Percentiles rank a stretch among this genome's conserved stretches.
These are phyloP conservation scores for Lojkania enalia DNA, from an alignment of 2,329 filamentous ascomycete species.

Conservation along the genomic window DNA sequence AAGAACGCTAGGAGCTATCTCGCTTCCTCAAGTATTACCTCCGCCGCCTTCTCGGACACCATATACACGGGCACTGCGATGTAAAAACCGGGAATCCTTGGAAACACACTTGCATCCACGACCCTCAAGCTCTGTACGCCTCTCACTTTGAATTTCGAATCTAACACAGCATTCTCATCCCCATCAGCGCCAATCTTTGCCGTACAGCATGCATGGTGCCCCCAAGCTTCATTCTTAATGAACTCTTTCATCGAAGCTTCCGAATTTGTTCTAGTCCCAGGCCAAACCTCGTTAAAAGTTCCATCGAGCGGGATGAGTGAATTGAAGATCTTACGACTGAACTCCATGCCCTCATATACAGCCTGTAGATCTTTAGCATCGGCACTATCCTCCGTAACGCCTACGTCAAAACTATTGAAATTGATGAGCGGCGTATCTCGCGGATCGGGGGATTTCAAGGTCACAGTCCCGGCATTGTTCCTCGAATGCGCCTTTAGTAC, in stretches of 20 bases:
- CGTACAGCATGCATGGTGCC: conserved; percentile 59
- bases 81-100: conserved; percentile 52
- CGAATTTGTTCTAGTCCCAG: conserved; percentile 50
- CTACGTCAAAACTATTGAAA: conserved; percentile 36
- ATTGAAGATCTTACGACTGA: conserved; percentile 51
- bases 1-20: too few relatives aligned
- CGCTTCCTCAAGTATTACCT: conserved; percentile 48
- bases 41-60: conserved; percentile 62
- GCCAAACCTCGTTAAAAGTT: conserved; percentile 52
- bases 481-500: conserved; percentile 55
- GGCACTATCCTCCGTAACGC: conserved; percentile 63
- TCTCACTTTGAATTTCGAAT: conserved; percentile 53
- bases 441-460: conserved; percentile 21
- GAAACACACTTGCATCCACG: conserved; percentile 20
- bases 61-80: conserved; percentile 56
- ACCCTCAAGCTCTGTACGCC: conserved; percentile 56
- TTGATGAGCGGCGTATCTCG: conserved; percentile 21
- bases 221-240: conserved; percentile 26
- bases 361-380: conserved; percentile 57
- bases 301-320: conserved; percentile 49
- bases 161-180: conserved; percentile 54
- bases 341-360: conserved; percentile 58
- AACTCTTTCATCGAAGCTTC: conserved; percentile 47
- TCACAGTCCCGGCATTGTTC: conserved; percentile 48
- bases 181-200: conserved; percentile 56